A percentile compares a stretch with the other conserved stretches of the same genome.
These are phyloP conservation scores for Geoglossum cookeanum DNA, from an alignment of 2,329 filamentous ascomycete genomes.

Conservation along the genomic window DNA sequence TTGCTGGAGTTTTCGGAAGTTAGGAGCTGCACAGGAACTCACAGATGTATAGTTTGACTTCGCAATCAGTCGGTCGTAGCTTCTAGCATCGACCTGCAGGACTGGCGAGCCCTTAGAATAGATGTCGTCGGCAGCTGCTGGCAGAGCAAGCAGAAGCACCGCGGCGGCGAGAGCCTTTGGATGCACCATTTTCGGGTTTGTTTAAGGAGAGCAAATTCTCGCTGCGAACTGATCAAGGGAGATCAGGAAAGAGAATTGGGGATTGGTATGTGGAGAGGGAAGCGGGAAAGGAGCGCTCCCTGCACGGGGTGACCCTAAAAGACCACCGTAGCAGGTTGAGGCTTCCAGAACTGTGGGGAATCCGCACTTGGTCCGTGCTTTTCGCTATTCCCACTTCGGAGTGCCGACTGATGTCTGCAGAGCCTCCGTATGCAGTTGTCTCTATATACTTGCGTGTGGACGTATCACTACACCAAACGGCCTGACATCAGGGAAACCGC, in stretches of 20 bases:
- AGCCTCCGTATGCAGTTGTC: too few relatives aligned
- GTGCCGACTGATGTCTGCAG: too few relatives aligned
- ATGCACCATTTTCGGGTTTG: neutral
- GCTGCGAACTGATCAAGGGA: neutral
- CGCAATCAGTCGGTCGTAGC: conserved; percentile 64
- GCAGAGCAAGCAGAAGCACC: conserved; percentile 41
- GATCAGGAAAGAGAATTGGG: neutral
- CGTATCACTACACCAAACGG: neutral
- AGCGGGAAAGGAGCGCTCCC: neutral
- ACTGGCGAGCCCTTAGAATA: conserved; percentile 81
- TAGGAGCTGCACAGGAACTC: conserved; percentile 19
- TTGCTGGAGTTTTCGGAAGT: neutral
- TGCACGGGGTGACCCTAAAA: neutral
- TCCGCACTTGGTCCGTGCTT: neutral
- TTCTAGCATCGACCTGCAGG: conserved; percentile 59
- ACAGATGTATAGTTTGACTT: conserved; percentile 86
- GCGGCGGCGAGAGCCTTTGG: neutral
- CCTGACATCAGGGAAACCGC: neutral
- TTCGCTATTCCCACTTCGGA: neutral
- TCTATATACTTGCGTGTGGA: neutral
- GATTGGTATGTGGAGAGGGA: neutral
- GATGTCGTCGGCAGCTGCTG: conserved; percentile 48
- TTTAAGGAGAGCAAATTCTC: neutral
- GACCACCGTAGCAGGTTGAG: neutral
- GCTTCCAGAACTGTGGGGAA: neutral